These are phyloP conservation scores for Kernera saxatilis DNA, from an alignment of 345 rosid species.

Conservation along the genomic window DNA sequence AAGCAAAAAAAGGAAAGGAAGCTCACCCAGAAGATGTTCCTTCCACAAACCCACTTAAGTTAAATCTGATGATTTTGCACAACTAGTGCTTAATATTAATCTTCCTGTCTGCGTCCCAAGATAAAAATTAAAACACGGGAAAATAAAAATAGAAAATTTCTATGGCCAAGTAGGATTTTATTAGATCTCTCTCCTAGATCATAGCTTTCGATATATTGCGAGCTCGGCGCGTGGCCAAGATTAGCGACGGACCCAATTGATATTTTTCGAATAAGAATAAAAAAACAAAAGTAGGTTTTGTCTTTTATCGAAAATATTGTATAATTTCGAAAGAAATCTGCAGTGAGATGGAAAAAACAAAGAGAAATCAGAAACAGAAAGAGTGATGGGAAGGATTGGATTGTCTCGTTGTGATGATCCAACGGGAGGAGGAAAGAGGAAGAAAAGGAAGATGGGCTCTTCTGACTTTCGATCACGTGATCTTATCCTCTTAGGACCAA, in stretches of 20 bases:
- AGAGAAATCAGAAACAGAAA: not conserved
- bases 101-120: conserved; percentile 23
- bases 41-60: conserved; percentile 26
- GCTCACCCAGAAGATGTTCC: conserved; percentile 33
- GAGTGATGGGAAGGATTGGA: conserved; percentile 22
- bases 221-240: conserved; percentile 31
- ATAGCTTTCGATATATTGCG: conserved; percentile 24
- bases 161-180: conserved; percentile 25
- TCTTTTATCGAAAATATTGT: not conserved
- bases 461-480: conserved; percentile 29
- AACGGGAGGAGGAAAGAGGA: not conserved
- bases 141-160: not conserved
- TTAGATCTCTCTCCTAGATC: conserved; percentile 13
- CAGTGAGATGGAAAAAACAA: not conserved
- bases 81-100: conserved; percentile 20
- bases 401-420: conserved; percentile 10
- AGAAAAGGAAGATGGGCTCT: not conserved
- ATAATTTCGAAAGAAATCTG: not conserved
- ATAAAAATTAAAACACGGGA: not conserved
- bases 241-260: not conserved
- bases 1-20: not conserved
- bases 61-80: not conserved
- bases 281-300: not conserved
- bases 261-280: not conserved
- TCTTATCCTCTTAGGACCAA: conserved; percentile 27